Base-by-base conservation (phyloP, 1,284 basidiomycete genomes). In the Moesziomyces sp. region DNA sequence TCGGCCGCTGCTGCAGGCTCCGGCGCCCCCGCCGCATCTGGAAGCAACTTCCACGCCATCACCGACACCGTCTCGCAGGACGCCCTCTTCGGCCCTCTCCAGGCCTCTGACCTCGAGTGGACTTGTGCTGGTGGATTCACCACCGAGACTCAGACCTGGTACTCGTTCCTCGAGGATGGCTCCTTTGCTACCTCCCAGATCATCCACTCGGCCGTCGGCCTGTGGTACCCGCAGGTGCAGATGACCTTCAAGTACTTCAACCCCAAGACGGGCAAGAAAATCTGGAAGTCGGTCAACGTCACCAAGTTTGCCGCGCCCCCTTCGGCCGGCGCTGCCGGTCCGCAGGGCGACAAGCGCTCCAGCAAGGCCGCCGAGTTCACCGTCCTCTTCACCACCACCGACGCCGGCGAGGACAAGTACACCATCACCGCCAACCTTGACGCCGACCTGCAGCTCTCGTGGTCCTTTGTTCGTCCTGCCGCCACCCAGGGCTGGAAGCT, bases 221-320 rank as follows among this genome's bases (percentile, higher is more conserved):
- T 94, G 52, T 95, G 93, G 93, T 93, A 92, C 81, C 94, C 96
- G 7, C 93, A 92, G 43, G 91, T 97, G 78, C 97, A 99, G 85
- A 94, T 98, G 86, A 93, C 91, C 3, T 96, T 92, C 90, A 96
- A 95, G 86, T 87, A 93, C 69, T 91, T 89, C 86, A 90, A 97
- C 83, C 91, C 94, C 6, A 76, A 65, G 38, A 94, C 92, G 13
- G 89, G 90, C 67, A 88, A 92, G 81, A 88, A 86, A 58, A 87
- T 88, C 57, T 99, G 96, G 96, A 93, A 92, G 85, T 95, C 93
- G 42, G 85, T 94, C 84, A 94, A 94, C 74, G 92, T 94, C 42
- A 87, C 88, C 80, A 92, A 93, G 84, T 97, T 97, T 82, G 89
- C 88, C 48, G 89, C 89, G 18, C 89, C 92, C 3, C 89, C 91